Conservation (phyloP, 805 yeast genomes). For the Ogataea wickerhamii region DNA sequence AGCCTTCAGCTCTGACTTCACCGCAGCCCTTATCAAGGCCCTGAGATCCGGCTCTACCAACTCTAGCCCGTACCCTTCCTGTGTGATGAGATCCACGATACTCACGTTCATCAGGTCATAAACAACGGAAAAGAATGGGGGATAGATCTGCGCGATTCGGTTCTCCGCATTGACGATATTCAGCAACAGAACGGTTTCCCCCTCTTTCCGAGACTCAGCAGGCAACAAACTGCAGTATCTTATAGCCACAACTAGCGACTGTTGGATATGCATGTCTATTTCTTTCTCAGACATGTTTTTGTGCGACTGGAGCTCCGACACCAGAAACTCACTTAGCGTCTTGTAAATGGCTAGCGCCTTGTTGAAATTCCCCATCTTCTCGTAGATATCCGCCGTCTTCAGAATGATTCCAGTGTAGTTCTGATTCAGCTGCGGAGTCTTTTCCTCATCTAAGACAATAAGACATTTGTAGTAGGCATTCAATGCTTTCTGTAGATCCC, state of each 20-base stretch:
- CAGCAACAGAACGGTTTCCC: slow-evolving; percentile 20
- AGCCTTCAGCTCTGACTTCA: slow-evolving; percentile 18
- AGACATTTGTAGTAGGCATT: slow-evolving; percentile 68
- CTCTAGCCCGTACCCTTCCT: slow-evolving; percentile 3
- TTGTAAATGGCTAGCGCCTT: slow-evolving; percentile 27
- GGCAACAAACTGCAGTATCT: slow-evolving; percentile 25
- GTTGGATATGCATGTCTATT: slow-evolving; percentile 18
- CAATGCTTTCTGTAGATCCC: slow-evolving; percentile 62
- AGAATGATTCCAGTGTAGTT: slow-evolving; percentile 86
- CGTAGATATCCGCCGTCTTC: slow-evolving; percentile 79
- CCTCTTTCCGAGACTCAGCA: slow-evolving; percentile 16
- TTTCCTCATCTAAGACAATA: slow-evolving; percentile 51
- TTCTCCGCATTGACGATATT: slow-evolving; percentile 24
- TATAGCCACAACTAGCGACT: slow-evolving; percentile 21
- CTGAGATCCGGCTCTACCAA: slow-evolving; percentile 5
- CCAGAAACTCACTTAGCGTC: slow-evolving; percentile 16
- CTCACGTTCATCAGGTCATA: slow-evolving; percentile 14
- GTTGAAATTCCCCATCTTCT: slow-evolving; percentile 31
- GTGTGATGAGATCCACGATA: slow-evolving; percentile 12
- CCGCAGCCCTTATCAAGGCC: slow-evolving; percentile 13
- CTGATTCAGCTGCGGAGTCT: slow-evolving; percentile 55
- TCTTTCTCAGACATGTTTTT: slow-evolving; percentile 5
- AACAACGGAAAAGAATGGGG: slow-evolving; percentile 24
- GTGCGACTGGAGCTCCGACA: slow-evolving; percentile 5
- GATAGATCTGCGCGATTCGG: slow-evolving; percentile 23